Evolutionary conservation across 2,329 filamentous ascomycete species (phyloP).

Genomic region (Aotearoamyces nothofagi): DNA sequence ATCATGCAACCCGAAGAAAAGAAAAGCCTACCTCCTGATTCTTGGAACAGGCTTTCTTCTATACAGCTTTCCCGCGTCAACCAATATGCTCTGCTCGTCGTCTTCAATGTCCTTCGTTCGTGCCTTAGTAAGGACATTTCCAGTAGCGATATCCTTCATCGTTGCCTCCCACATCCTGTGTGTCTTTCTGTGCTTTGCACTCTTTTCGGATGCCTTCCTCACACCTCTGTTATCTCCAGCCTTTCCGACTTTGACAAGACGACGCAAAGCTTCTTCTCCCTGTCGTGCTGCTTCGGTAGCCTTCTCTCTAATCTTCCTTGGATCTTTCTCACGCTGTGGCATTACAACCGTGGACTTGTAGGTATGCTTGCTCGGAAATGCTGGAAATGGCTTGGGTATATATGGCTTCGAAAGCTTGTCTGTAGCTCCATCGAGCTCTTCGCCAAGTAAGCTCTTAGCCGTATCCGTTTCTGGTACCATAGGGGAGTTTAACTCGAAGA

Average conservation of each 20-base stretch:
- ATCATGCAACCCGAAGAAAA: too few relatives aligned
- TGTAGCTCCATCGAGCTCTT: slow-evolving; percentile 39
- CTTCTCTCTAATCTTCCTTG: slow-evolving; percentile 42
- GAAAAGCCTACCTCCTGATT: slow-evolving; percentile 13
- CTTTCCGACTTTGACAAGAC: slow-evolving; percentile 45
- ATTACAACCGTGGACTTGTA: slow-evolving; percentile 42
- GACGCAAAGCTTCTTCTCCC: slow-evolving; percentile 43
- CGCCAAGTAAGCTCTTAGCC: slow-evolving; percentile 22
- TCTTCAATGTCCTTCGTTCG: slow-evolving; percentile 25
- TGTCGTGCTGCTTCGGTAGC: slow-evolving; percentile 44
- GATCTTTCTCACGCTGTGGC: slow-evolving; percentile 29
- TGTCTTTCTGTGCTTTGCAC: slow-evolving; percentile 34
- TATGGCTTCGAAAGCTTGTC: slow-evolving; percentile 40
- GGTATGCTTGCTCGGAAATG: slow-evolving; percentile 49
- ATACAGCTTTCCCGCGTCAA: slow-evolving; percentile 38
- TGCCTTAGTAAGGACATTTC: slow-evolving; percentile 10
- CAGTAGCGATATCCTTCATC: slow-evolving; percentile 34
- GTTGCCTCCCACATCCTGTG: slow-evolving; percentile 45
- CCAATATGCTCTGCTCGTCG: slow-evolving; percentile 49
- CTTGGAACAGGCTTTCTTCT: slow-evolving; percentile 26
- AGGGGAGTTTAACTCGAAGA: slow-evolving; percentile 19
- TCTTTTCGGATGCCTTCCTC: slow-evolving; percentile 32
- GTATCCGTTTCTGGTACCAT: slow-evolving; percentile 27
- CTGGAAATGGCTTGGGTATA: slow-evolving; percentile 42
- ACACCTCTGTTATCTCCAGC: slow-evolving; percentile 50